Base-by-base conservation (phyloP, 1,284 basidiomycete genomes). In the Porogramme epimiltina region DNA sequence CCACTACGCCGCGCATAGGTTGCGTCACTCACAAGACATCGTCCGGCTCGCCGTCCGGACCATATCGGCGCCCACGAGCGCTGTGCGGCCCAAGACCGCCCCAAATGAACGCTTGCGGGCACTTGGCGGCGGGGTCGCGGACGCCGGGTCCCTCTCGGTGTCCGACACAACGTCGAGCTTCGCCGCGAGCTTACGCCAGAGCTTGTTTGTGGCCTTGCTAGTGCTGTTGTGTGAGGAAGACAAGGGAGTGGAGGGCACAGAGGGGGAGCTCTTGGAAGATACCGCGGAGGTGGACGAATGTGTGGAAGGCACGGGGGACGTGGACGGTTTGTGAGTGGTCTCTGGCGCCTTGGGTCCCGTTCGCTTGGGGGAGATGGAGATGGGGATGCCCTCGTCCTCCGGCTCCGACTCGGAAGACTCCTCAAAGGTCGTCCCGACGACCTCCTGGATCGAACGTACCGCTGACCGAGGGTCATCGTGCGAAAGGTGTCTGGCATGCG, bases 161-260 rank as follows among this genome's bases (percentile, higher is more conserved):
- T 52, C 54, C 26, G 49, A 33, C 22, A 58, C 58, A 5, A 40
- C 22, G 18, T 61, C 60, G 36, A 52, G 45, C 49, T 56, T 58
- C 33, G 44, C 53, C 18, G 60, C 54, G 9, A 63, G 58, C 42
- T 51, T 56, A 42, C 56, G 39, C 60, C 62, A 61, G 19, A 63
- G 45, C 34, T 51, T 51, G 4, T 47, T 43, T 16, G 51, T 50
- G 36, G 57, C 49, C 15, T 39, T 36, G 24, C 49, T 57, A n/a
- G 39, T 47, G 44, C 42, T 49, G 16, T 40, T 20, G 5, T 42
- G 34, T 23, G 51, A 56, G 4, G 51, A 44, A 3, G 42, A 18
- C 1, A 53, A 51, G 4, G 58, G 53, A 23, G 60, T 57, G 2
- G 47, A 45, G 0, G 60, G 54, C 13, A 45, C 47, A 38, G 45